Conservation (phyloP, 129 eudicot genomes). For the Pulicaria dysenterica region DNA sequence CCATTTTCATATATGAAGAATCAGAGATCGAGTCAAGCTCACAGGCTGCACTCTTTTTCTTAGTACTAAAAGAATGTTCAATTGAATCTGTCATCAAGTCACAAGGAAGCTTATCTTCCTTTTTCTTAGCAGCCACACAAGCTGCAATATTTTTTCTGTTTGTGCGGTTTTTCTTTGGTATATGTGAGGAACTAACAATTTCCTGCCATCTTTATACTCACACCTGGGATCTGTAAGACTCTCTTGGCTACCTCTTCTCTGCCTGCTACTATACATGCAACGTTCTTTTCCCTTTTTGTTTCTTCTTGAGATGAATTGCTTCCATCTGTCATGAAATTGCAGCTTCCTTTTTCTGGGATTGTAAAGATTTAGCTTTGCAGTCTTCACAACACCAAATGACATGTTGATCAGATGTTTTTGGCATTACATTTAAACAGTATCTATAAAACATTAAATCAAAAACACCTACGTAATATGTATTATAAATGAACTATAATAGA, state of each 20-base stretch:
- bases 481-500: too few relatives aligned
- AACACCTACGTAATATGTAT: too few relatives aligned
- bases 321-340: conserved; percentile 3
- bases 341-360: conserved; percentile 15
- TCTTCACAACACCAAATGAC: conserved; percentile 61
- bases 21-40: neutral
- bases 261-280: conserved; percentile 13
- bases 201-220: too few relatives aligned
- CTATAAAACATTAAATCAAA: too few relatives aligned
- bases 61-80: too few relatives aligned
- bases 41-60: neutral
- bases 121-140: neutral
- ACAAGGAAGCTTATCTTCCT: neutral
- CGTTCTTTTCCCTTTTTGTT: conserved; percentile 2
- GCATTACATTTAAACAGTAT: conserved; percentile 51
- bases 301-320: neutral
- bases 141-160: neutral
- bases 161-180: neutral
- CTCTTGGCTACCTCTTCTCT: conserved; percentile 16
- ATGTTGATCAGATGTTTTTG: conserved; percentile 39
- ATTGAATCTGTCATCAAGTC: too few relatives aligned
- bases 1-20: neutral
- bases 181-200: neutral
- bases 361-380: conserved; percentile 38
- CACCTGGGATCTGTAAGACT: neutral